phyloP scores from a whole-genome alignment of 768 basidiomycete species.

The Udeniomyces megalosporus region DNA sequence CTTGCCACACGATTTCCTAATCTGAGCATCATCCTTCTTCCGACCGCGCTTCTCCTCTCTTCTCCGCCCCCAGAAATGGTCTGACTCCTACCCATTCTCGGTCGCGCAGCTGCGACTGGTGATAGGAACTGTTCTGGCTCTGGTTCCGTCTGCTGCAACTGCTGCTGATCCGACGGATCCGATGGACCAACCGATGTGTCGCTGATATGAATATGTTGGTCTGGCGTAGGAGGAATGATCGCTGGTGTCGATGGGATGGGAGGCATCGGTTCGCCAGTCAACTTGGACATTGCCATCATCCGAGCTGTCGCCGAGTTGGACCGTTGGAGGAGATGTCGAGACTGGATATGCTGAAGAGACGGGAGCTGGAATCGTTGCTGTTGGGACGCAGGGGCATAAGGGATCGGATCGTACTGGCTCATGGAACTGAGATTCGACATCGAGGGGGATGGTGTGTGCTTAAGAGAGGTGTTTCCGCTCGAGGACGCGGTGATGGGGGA shows the following conservation, averaged over 20 bases:
- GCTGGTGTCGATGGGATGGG: slow-evolving; percentile 23
- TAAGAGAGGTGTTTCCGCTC: background rate
- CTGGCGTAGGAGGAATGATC: background rate
- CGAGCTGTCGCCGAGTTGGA: slow-evolving; percentile 80
- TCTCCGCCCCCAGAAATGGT: slow-evolving; percentile 24
- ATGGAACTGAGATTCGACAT: background rate
- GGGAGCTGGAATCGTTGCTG: slow-evolving; percentile 33
- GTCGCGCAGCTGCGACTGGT: slow-evolving; percentile 13
- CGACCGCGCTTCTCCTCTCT: slow-evolving; percentile 29
- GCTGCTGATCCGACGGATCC: too few relatives aligned
- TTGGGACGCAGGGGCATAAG: background rate
- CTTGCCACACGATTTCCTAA: slow-evolving; percentile 23
- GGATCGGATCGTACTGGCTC: background rate
- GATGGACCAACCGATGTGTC: too few relatives aligned
- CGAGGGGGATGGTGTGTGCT: background rate
- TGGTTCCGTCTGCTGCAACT: too few relatives aligned
- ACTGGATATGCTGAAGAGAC: slow-evolving; percentile 51
- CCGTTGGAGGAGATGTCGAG: slow-evolving; percentile 49
- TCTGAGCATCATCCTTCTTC: slow-evolving; percentile 29
- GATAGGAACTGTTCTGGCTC: background rate
- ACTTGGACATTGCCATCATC: slow-evolving; percentile 63
- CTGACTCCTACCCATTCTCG: slow-evolving; percentile 25
- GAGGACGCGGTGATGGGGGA: background rate
- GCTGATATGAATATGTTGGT: too few relatives aligned
- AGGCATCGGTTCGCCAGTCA: slow-evolving; percentile 56